Conservation (phyloP, 805 yeast species). For the Saccharomycopsis oosterbeekiorum region DNA sequence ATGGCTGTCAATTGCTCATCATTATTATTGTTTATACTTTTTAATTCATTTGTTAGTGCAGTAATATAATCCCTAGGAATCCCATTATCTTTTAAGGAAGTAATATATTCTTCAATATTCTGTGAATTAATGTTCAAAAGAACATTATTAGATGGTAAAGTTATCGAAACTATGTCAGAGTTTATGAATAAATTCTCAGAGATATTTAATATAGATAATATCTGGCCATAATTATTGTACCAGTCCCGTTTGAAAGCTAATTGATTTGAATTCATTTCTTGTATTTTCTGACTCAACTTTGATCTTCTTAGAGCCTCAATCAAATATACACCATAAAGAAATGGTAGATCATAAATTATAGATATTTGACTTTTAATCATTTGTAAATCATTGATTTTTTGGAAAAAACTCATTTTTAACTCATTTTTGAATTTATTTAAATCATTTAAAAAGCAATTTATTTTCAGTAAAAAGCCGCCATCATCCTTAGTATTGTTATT, state of each 20-base stretch:
- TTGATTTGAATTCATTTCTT: neutral
- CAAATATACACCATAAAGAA: conserved; percentile 59
- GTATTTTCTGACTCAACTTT: conserved; percentile 36
- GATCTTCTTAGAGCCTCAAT: conserved; percentile 48
- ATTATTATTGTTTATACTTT: conserved; percentile 23
- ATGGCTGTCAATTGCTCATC: conserved; percentile 6
- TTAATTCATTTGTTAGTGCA: conserved; percentile 31
- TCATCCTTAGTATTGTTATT: neutral
- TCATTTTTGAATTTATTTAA: conserved; percentile 19
- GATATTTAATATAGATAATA: neutral
- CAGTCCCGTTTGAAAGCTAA: neutral
- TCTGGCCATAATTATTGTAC: neutral
- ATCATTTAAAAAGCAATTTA: neutral
- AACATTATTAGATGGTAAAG: neutral
- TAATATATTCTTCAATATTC: conserved; percentile 31
- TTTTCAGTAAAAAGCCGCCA: conserved; percentile 3
- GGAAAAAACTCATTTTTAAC: conserved; percentile 17
- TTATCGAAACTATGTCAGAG: neutral
- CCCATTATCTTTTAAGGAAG: conserved; percentile 24
- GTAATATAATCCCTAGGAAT: conserved; percentile 28
- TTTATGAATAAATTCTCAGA: neutral
- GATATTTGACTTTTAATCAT: conserved; percentile 26
- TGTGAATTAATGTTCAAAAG: conserved; percentile 18
- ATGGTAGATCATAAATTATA: conserved; percentile 52
- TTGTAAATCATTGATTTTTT: conserved; percentile 24